Conservation (phyloP, 257 asterid species). For the Scutellaria baicalensis region DNA sequence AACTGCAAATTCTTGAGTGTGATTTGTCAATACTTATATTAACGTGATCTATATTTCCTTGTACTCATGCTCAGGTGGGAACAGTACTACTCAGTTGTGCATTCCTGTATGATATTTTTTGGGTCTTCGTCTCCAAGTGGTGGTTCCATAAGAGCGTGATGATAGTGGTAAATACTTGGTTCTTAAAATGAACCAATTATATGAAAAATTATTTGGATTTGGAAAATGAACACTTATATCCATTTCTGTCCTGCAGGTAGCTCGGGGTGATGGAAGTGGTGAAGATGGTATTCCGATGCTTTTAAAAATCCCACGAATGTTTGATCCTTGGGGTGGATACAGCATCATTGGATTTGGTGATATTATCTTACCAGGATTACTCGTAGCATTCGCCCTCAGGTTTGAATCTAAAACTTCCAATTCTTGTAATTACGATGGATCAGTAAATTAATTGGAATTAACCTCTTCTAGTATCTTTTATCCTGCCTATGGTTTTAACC, state of each 20-base stretch:
- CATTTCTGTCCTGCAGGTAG: conserved; percentile 46
- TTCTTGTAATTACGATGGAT: background rate
- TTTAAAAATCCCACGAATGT: conserved; percentile 85
- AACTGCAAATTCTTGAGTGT: background rate
- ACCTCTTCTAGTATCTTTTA: too few relatives aligned
- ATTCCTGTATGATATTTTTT: conserved; percentile 84
- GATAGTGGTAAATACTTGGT: conserved; percentile 72
- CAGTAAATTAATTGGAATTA: too few relatives aligned
- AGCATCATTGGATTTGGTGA: conserved; percentile 94
- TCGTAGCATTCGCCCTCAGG: conserved; percentile 66
- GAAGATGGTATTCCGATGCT: conserved; percentile 98
- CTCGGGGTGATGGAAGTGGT: conserved; percentile 93
- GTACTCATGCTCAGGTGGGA: conserved; percentile 68
- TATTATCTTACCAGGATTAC: conserved; percentile 78
- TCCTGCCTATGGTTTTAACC: background rate
- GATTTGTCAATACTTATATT: background rate
- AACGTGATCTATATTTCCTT: background rate
- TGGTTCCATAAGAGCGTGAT: conserved; percentile 94
- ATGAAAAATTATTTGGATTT: background rate
- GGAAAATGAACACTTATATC: background rate
- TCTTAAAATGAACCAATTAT: background rate
- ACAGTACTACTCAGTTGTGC: conserved; percentile 89
- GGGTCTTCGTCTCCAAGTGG: conserved; percentile 91
- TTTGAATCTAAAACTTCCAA: conserved; percentile 5
- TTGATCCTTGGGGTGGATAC: conserved; percentile 96